Conservation (phyloP, 139 green algal species). For the Closterium sp. region DNA sequence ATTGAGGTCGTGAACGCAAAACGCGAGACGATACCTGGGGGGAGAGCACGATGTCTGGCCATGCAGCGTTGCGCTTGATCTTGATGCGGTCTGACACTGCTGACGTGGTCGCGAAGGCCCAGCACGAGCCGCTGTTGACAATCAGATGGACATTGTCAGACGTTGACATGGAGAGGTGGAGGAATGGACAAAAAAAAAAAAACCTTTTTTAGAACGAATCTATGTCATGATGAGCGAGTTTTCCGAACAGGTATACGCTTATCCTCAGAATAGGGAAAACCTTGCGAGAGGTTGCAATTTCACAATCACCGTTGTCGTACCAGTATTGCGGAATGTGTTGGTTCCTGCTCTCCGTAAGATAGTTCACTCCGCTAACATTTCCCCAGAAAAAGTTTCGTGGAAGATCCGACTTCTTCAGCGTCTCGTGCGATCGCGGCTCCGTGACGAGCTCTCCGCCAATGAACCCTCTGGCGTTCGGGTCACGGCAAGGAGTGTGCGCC, state of each 20-base stretch:
- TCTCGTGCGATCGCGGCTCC: conserved; percentile 19
- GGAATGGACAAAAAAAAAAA: too few relatives aligned
- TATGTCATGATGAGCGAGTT: not conserved
- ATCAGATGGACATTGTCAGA: not conserved
- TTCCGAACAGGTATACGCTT: not conserved
- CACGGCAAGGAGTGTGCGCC: not conserved
- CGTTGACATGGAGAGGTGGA: too few relatives aligned
- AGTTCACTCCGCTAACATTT: conserved; percentile 60
- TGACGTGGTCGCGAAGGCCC: conserved; percentile 57
- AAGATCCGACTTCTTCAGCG: conserved; percentile 29
- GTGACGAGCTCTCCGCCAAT: conserved; percentile 8
- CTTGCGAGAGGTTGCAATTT: not conserved
- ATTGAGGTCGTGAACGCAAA: not conserved
- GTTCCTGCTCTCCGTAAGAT: conserved; percentile 56
- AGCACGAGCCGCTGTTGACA: conserved; percentile 59
- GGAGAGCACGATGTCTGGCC: conserved; percentile 46
- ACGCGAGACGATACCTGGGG: conserved; percentile 21
- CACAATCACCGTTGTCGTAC: not conserved
- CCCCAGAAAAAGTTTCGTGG: conserved; percentile 46
- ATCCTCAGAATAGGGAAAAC: not conserved
- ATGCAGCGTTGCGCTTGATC: conserved; percentile 55
- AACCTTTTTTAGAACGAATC: too few relatives aligned
- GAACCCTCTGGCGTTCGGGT: not conserved
- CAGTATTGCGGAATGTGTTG: conserved; percentile 64
- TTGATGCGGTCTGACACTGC: conserved; percentile 64